Evolutionary conservation across 1,284 basidiomycete species (phyloP), one percentile per base, ranked within the genome.

Genomic region (Ceratobasidium sp.): DNA sequence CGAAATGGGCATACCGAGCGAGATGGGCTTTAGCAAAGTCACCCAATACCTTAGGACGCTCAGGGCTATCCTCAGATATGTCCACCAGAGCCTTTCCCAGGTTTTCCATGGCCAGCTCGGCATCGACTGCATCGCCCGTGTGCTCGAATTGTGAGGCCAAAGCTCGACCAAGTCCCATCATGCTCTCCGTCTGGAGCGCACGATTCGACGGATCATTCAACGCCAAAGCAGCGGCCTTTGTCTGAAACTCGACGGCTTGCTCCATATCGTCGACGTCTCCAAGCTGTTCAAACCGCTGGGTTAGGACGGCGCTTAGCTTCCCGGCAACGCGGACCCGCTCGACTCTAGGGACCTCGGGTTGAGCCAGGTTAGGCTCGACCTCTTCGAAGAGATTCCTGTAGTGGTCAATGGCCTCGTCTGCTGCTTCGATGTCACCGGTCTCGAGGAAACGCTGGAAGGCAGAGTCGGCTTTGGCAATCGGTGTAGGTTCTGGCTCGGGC

Each of bases 231-330:
- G 66, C 66, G 7, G 56, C 27, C 45, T 57, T 57, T 36, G 45
- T 27, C 53, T 69, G 66, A 24, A 41, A 29, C 17, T 69, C 66
- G 9, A 69, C 53, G 17, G 66, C 66, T 24, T 69, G 31, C 29
- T 69, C 66, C 19, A 69, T 69, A 41, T 69, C 51, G 66, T 69
- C 66, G n/a, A 69, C 66, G 22, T 69, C 66, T 5, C 66, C 66
- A 45, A 57, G 56, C 19, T 69, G 51, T n/a, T 69, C 66, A 41
- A 69, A 69, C 8, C 66, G 51, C 7, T 57, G 33, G 29, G 53
- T 45, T 9, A 69, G 27, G 14, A 69, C 66, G 8, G 33, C 24
- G 48, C 66, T 57, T 1, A 69, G 51, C 53, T 56, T 69, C 2
- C 19, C 53, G 14, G 51, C 66, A 11, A 57, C 41, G 8, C 22